Conservation (phyloP, 768 basidiomycete genomes). For the Hydnum rufescens region DNA sequence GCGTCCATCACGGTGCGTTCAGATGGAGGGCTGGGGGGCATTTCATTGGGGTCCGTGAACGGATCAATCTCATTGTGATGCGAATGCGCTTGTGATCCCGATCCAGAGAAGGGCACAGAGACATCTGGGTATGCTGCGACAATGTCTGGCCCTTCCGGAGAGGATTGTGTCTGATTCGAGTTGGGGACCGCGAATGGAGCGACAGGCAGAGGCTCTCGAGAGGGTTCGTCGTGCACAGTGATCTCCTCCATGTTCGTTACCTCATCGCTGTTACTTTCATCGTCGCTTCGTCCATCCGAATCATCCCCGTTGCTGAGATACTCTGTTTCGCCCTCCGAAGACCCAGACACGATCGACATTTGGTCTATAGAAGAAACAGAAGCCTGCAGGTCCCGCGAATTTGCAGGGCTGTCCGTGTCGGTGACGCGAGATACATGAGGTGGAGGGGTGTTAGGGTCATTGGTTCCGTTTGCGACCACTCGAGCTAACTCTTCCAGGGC, state of each 20-base stretch:
- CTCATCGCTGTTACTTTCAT: slow-evolving; percentile 14
- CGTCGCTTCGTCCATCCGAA: slow-evolving; percentile 57
- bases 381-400: slow-evolving; percentile 23
- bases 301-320: slow-evolving; percentile 43
- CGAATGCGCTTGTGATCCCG: too few species aligned
- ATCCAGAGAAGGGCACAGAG: too few species aligned
- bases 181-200: not conserved
- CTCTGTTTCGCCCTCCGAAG: slow-evolving; percentile 24
- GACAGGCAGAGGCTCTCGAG: slow-evolving; percentile 7
- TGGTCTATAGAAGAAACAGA: slow-evolving; percentile 30
- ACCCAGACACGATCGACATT: slow-evolving; percentile 30
- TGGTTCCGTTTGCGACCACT: slow-evolving; percentile 35
- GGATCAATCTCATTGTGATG: slow-evolving; percentile 10
- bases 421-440: slow-evolving; percentile 21
- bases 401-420: not conserved
- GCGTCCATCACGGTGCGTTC: not conserved
- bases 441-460: slow-evolving; percentile 20
- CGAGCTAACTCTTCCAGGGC: slow-evolving; percentile 74
- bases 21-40: not conserved
- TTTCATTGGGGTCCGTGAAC: slow-evolving; percentile 5
- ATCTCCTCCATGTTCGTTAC: slow-evolving; percentile 52
- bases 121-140: too few species aligned
- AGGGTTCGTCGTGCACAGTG: slow-evolving; percentile 45
- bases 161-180: slow-evolving; percentile 3
- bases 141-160: slow-evolving; percentile 12